Conservation (phyloP, 768 basidiomycete genomes). For the Trametes punicea region DNA sequence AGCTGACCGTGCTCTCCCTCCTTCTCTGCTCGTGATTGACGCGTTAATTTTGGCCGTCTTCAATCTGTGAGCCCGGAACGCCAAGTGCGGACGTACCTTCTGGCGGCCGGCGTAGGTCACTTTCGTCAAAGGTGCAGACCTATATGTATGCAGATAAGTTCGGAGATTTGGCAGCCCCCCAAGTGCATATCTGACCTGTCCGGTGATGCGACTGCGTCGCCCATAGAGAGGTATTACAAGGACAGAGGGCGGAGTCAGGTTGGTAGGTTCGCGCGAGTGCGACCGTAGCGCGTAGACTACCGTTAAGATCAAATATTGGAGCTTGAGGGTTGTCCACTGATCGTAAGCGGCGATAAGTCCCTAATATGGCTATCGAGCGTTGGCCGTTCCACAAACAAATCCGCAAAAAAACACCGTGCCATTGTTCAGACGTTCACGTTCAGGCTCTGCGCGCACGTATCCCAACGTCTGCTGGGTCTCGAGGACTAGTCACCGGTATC, state of each 20-base stretch:
- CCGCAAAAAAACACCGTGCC: background rate
- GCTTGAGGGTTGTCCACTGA: slow-evolving; percentile 4
- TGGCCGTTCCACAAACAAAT: background rate
- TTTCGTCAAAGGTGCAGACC: slow-evolving; percentile 10
- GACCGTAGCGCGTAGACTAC: too few relatives aligned
- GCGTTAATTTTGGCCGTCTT: background rate
- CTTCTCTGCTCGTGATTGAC: slow-evolving; percentile 14
- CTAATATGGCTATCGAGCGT: background rate
- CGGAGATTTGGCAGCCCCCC: background rate
- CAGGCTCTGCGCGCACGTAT: background rate
- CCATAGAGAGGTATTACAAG: slow-evolving; percentile 2
- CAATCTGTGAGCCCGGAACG: background rate
- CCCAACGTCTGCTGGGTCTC: too few relatives aligned
- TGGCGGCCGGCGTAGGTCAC: slow-evolving; percentile 20
- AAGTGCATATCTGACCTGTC: slow-evolving; percentile 3
- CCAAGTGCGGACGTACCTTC: slow-evolving; percentile 22
- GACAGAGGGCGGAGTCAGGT: background rate
- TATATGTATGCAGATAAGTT: background rate
- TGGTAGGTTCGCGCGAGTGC: background rate
- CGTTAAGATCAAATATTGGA: too few relatives aligned
- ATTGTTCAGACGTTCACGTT: background rate
- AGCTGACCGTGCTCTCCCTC: slow-evolving; percentile 5
- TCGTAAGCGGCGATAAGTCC: background rate
- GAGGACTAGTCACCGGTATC: too few relatives aligned
- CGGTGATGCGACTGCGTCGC: slow-evolving; percentile 14